Base-by-base conservation (phyloP, 78 protist species). In the Polysphondylium violaceum region DNA sequence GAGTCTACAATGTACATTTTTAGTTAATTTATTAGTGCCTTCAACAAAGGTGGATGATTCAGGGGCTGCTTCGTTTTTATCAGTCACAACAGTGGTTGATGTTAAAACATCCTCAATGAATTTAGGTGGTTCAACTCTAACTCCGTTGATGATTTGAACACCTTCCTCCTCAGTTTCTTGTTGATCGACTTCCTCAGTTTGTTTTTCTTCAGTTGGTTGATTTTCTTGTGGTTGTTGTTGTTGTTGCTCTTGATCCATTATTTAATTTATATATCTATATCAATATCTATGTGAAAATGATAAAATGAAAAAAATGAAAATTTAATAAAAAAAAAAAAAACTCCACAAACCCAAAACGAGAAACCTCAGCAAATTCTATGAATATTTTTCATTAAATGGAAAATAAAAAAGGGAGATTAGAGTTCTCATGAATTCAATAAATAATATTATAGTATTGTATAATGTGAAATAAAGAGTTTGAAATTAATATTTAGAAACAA, bases 1-100 rank as follows among this genome's bases (percentile, higher is more conserved):
- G 55, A 41, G 33, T 83, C 90, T 83, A n/a, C 90, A 83, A 69
- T 83, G 90, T 56, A 83, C 38, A 41, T 56, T 47, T 55, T 83
- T 83, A 40, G 76, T 14, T 6, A 83, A 33, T 6, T 64, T 55
- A 19, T 60, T 60, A 12, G 67, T 36, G 0, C 33, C 9, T 11
- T 44, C 71, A 25, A 53, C n/a, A 27, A 40, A 59, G 5, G 60
- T 64, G 0, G 25, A 69, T 4, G 21, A 7, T 6, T 56, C 7
- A n/a, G 90, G 90, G 23, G 40, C 68, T 38, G 53, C 40, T 23
- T 83, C 90, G 55, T 67, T 35, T 61, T 83, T 83, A 69, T 35
- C 29, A n/a, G 58, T 33, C 21, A 83, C 69, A 29, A 12, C 69
- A 25, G 75, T 68, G 16, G 53, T 60, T n/a, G 7, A 17, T 2